These are phyloP conservation scores for Solanum raphanifolium DNA, from an alignment of 257 asterid species.

Conservation along the genomic window DNA sequence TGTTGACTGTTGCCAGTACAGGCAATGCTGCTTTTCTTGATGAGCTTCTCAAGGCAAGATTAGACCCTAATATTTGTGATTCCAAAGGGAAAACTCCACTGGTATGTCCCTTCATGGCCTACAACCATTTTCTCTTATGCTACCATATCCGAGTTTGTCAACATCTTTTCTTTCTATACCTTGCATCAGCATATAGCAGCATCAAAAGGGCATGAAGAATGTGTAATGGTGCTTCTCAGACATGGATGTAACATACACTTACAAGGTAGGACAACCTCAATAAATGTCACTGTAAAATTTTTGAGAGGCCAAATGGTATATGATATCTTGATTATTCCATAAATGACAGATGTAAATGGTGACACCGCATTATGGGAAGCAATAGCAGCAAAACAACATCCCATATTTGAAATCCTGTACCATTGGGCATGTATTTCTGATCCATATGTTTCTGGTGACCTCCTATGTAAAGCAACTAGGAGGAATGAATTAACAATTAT, in stretches of 20 bases:
- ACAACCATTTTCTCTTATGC: no score
- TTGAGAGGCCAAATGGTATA: not conserved
- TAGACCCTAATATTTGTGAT: conserved; percentile 83
- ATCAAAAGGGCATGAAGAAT: conserved; percentile 74
- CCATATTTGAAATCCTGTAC: conserved; percentile 62
- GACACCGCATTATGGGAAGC: conserved; percentile 89
- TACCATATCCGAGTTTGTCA: not conserved
- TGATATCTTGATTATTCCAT: not conserved
- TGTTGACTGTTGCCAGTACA: conserved; percentile 67
- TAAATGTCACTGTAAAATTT: not conserved
- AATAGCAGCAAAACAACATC: conserved; percentile 48
- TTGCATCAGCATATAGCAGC: conserved; percentile 76
- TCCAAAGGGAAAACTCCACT: conserved; percentile 67
- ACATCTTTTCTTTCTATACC: not conserved
- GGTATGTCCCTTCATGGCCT: conserved; percentile 47
- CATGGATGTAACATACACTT: conserved; percentile 70
- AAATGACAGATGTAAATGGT: conserved; percentile 48
- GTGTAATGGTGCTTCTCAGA: conserved; percentile 74
- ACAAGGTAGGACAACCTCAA: conserved; percentile 25
- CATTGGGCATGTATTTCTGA: conserved; percentile 81
- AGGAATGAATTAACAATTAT: conserved; percentile 36
- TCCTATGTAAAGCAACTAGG: conserved; percentile 65
- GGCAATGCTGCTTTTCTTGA: conserved; percentile 90
- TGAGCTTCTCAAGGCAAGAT: conserved; percentile 76
- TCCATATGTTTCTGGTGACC: conserved; percentile 71